Conservation (phyloP, 1,284 basidiomycete genomes). For the Phellinidium pouzarii region DNA sequence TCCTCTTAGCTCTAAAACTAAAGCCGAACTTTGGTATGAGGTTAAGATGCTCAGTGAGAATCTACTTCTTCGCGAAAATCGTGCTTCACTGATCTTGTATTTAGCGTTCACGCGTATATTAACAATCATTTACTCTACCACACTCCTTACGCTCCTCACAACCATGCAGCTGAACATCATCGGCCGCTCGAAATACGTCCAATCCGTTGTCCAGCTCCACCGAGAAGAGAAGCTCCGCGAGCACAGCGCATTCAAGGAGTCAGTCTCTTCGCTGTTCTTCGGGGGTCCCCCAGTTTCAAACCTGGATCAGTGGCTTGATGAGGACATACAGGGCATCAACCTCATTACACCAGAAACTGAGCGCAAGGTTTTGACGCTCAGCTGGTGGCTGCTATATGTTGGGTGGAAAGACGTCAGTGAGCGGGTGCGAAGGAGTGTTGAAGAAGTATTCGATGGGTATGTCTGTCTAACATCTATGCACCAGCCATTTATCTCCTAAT, state of each 20-base stretch:
- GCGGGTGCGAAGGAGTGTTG: slow-evolving; percentile 65
- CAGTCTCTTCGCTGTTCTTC: slow-evolving; percentile 32
- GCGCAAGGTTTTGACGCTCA: slow-evolving; percentile 75
- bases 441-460: slow-evolving; percentile 75
- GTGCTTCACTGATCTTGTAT: not conserved
- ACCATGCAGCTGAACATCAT: slow-evolving; percentile 79
- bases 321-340: slow-evolving; percentile 27
- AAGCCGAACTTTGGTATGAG: slow-evolving; percentile 76
- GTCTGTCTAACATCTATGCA: slow-evolving; percentile 24
- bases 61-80: not conserved
- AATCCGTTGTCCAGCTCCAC: slow-evolving; percentile 59
- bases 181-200: slow-evolving; percentile 76
- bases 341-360: slow-evolving; percentile 56
- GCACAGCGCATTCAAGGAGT: slow-evolving; percentile 34
- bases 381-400: slow-evolving; percentile 87
- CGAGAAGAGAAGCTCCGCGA: slow-evolving; percentile 54
- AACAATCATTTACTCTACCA: slow-evolving; percentile 76
- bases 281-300: slow-evolving; percentile 23
- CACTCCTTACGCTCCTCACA: slow-evolving; percentile 76
- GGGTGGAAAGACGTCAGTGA: slow-evolving; percentile 82
- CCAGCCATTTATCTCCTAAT: slow-evolving; percentile 3
- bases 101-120: slow-evolving; percentile 81
- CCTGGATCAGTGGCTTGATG: slow-evolving; percentile 16
- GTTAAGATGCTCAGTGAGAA: slow-evolving; percentile 71
- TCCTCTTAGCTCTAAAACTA: slow-evolving; percentile 37